phyloP scores from a whole-genome alignment of 768 basidiomycete species.

The Tephrocybe sp. region DNA sequence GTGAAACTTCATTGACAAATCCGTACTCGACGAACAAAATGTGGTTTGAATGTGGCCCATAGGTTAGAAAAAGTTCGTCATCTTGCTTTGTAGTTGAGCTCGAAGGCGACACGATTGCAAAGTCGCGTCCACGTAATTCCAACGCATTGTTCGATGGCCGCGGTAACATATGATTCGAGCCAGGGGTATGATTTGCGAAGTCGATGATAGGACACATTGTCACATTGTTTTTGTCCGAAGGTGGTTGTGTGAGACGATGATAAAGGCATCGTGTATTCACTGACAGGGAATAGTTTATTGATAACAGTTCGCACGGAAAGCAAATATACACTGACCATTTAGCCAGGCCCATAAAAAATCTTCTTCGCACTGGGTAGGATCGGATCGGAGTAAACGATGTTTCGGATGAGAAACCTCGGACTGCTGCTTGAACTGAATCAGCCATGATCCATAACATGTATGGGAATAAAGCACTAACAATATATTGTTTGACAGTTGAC shows the following conservation, averaged over 20 bases:
- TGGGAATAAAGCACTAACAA: slow-evolving; percentile 41
- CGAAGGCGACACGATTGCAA: slow-evolving; percentile 50
- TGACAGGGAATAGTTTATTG: slow-evolving; percentile 25
- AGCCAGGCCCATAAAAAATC: slow-evolving; percentile 91
- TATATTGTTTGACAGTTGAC: slow-evolving; percentile 42
- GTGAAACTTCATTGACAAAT: slow-evolving; percentile 52
- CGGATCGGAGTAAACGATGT: slow-evolving; percentile 14
- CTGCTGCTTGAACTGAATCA: slow-evolving; percentile 20
- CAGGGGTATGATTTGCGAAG: slow-evolving; percentile 76
- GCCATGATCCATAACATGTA: background rate
- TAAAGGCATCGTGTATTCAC: slow-evolving; percentile 93
- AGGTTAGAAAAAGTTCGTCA: slow-evolving; percentile 73
- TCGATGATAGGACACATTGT: slow-evolving; percentile 90
- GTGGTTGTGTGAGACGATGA: slow-evolving; percentile 49
- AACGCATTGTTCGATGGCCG: slow-evolving; percentile 33
- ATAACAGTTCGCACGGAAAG: slow-evolving; percentile 2
- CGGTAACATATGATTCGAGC: slow-evolving; percentile 42
- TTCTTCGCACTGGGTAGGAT: slow-evolving; percentile 19
- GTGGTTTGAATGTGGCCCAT: slow-evolving; percentile 77
- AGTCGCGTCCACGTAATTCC: slow-evolving; percentile 38
- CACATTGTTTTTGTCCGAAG: slow-evolving; percentile 67
- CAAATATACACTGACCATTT: slow-evolving; percentile 54
- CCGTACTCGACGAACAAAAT: slow-evolving; percentile 89
- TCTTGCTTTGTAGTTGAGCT: slow-evolving; percentile 38
- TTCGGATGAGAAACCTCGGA: slow-evolving; percentile 8